A percentile compares a stretch with the other conserved stretches of the same genome.
Conservation (phyloP, 2,329 filamentous ascomycete genomes). For the Blastomyces emzantsi region DNA sequence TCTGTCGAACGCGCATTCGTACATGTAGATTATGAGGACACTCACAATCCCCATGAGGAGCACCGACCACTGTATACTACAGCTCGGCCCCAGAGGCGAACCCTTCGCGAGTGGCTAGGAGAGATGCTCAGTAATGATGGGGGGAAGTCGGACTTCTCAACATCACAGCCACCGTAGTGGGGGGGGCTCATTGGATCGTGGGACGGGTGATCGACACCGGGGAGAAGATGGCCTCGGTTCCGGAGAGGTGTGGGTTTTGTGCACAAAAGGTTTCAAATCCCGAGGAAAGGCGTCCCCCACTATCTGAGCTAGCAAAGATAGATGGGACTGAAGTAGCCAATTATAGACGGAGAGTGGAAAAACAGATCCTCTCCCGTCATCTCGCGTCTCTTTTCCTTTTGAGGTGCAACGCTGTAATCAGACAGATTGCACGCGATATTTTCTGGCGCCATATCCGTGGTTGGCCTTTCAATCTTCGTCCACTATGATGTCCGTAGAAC, state of each 20-base stretch:
- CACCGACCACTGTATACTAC: slow-evolving; percentile 10
- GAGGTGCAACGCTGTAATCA: no score
- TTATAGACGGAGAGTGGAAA: background rate
- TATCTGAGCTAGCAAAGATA: background rate
- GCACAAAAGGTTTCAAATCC: background rate
- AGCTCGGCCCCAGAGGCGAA: slow-evolving; percentile 9
- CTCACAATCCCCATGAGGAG: slow-evolving; percentile 13
- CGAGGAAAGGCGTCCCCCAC: background rate
- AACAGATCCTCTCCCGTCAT: background rate
- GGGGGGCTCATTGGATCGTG: background rate
- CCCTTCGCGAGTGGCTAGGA: slow-evolving; percentile 10
- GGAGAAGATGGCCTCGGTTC: background rate
- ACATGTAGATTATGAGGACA: slow-evolving; percentile 39
- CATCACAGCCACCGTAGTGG: background rate
- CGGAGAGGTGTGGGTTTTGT: background rate
- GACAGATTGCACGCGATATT: no score
- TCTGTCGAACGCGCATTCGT: slow-evolving; percentile 41
- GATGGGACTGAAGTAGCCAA: background rate
- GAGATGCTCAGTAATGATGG: background rate
- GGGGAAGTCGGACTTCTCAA: background rate
- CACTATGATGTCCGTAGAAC: no score
- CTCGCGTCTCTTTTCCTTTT: background rate
- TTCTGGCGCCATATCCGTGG: no score
- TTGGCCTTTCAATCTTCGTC: no score
- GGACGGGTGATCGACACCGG: background rate